A percentile compares a stretch with the other conserved stretches of the same genome.
Evolutionary conservation across 805 yeast genomes (phyloP).

Genomic region (Zygosaccharomyces lentus): DNA sequence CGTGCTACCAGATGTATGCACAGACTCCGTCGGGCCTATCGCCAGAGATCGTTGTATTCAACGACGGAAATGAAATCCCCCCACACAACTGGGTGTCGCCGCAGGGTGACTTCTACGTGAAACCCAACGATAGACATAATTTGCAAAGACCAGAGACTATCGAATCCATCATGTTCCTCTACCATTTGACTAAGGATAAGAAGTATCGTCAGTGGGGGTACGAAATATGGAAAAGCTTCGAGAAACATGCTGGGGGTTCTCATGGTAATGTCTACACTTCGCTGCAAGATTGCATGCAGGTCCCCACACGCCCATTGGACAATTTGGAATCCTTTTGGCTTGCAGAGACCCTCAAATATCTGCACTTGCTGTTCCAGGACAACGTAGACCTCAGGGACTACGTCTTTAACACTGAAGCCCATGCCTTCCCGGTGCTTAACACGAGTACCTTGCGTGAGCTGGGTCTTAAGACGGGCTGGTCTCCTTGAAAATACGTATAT

Average conservation of each 20-base stretch:
- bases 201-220: slow-evolving; percentile 87
- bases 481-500: slow-evolving; percentile 9
- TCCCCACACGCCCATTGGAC: slow-evolving; percentile 54
- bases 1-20: slow-evolving; percentile 82
- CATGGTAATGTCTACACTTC: slow-evolving; percentile 50
- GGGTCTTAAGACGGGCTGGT: slow-evolving; percentile 31
- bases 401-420: slow-evolving; percentile 91
- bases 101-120: slow-evolving; percentile 58
- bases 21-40: slow-evolving; percentile 73
- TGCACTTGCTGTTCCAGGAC: slow-evolving; percentile 74
- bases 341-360: slow-evolving; percentile 86
- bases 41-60: slow-evolving; percentile 87
- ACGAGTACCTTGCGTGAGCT: slow-evolving; percentile 10
- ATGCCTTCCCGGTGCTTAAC: slow-evolving; percentile 73
- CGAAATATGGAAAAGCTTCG: slow-evolving; percentile 72
- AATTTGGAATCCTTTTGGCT: slow-evolving; percentile 92
- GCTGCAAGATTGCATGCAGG: slow-evolving; percentile 57
- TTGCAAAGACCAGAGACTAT: slow-evolving; percentile 93
- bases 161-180: slow-evolving; percentile 77
- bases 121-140: slow-evolving; percentile 72
- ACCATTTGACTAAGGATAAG: slow-evolving; percentile 72
- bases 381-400: slow-evolving; percentile 61
- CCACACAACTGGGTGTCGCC: slow-evolving; percentile 34
- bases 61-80: slow-evolving; percentile 37
- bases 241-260: slow-evolving; percentile 51